These are phyloP conservation scores for Capsicum baccatum DNA, from an alignment of 257 asterid genomes.

Conservation along the genomic window DNA sequence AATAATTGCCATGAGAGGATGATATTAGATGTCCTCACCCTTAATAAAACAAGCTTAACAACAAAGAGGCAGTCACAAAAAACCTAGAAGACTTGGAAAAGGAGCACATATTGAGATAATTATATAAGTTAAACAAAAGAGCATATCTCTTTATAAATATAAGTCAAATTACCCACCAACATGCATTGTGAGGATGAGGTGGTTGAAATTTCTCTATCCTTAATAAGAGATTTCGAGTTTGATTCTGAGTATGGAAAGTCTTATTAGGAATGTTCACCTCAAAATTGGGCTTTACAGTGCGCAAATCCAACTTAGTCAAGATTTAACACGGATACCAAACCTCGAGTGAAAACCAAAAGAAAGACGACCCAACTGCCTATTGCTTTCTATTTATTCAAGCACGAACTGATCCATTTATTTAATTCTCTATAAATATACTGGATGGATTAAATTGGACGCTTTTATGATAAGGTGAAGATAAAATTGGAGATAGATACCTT, in stretches of 20 bases:
- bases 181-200: no score
- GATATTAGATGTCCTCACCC: no score
- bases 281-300: no score
- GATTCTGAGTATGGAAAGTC: no score
- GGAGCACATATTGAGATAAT: no score
- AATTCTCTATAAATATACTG: not conserved
- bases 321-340: not conserved
- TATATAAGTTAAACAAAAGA: no score
- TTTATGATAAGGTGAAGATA: not conserved
- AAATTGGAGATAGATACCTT: not conserved
- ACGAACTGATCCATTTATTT: not conserved
- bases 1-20: no score
- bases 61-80: no score
- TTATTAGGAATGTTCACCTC: no score
- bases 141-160: not conserved
- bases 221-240: not conserved
- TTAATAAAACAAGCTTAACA: no score
- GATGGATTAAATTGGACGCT: not conserved
- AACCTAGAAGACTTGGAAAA: no score
- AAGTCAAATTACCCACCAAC: not conserved
- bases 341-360: not conserved
- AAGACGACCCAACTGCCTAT: not conserved
- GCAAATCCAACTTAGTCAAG: not conserved
- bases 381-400: not conserved
- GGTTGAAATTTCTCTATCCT: no score